Evolutionary conservation across 1,139 yeast species (phyloP), one percentile per base, ranked within the genome.

Genomic region (Lodderomyces beijingensis): DNA sequence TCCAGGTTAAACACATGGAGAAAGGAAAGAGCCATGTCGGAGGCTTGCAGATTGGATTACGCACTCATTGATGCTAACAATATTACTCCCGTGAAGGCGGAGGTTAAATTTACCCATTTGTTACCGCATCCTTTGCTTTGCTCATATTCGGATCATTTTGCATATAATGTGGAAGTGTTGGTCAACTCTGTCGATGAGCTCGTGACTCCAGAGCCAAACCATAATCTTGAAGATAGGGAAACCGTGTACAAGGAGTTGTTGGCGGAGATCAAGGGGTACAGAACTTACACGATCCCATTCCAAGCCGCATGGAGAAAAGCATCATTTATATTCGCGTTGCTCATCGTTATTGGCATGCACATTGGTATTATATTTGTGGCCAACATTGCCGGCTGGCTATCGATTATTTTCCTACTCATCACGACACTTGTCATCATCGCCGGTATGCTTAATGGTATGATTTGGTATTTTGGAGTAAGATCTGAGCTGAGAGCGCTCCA

Each of bases 91-190:
- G 43, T 70, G 1, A 68, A 65, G 14, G 88, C 93, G 0, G 56
- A 68, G 8, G 96, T 88, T 2, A 69, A 70, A 21, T 88, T 89
- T 51, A 79, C 87, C 0, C 95, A 86, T 30, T 50, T 54, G 14
- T 62, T 86, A 9, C 80, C 84, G 0, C 62, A 62, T 1, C 65
- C 66, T 2, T 58, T 75, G 10, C 80, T 85, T 5, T 64, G 70
- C 44, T 83, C 95, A 4, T 81, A 75, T 44, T 87, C 96, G 0
- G 99, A 91, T 53, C 98, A 91, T 62, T 91, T 93, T 66, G 99
- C 91, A 0, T 84, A 88, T 48, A 64, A 76, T 20, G 79, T 86
- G 12, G 74, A 76, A 12, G 53, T 80, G 25, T 31, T 32, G 13
- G 38, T 57, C 21, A 42, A 40, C 23, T 27, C 36, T 10, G 36